Base-by-base conservation (phyloP, 345 rosid species). In the Garcia nutans region DNA sequence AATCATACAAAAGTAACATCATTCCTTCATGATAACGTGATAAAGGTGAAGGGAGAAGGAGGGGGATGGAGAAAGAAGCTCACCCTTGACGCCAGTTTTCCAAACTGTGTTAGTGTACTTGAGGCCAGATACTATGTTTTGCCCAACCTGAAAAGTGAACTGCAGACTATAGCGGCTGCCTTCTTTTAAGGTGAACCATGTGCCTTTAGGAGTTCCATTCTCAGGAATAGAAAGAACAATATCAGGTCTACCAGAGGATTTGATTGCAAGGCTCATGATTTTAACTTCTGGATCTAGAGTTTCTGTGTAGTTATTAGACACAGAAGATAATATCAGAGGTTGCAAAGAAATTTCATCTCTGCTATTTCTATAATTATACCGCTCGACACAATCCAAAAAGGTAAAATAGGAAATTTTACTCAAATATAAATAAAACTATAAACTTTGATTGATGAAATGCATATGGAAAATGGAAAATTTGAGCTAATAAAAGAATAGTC, bases 71-170 rank as follows among this genome's bases (percentile, higher is more conserved):
- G 41, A 50, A 26, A 72, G 61, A 65, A 22, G 1, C 16, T 57
- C 56, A 81, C 84, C 84, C 57, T 68, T 81, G 37, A 81, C 72
- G 17, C 84, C 84, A 73, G 84, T 77, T 76, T 81, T 81, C 84
- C 84, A 81, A 45, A 81, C 84, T 7, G 78, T 77, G 80, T 81
- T 81, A 24, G 57, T 77, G 68, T 81, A 81, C 57, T 73, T 76
- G 44, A 81, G 80, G 62, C 84, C 84, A 10, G 80, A 77, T 2
- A 81, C 84, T 44, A 81, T 81, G 69, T 81, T 81, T 49, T 81
- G 77, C 59, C 65, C 67, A 64, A 81, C 84, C 62, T 62, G 44
- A 26, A 81, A 77, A 33, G 78, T 73, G 26, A 81, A 81, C 37
- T 72, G 65, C 70, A 81, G 76, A 55, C 80, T 81, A 50, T 81